Conservation (phyloP, 495 filamentous ascomycete genomes). For the Aspergillus conjunctus region DNA sequence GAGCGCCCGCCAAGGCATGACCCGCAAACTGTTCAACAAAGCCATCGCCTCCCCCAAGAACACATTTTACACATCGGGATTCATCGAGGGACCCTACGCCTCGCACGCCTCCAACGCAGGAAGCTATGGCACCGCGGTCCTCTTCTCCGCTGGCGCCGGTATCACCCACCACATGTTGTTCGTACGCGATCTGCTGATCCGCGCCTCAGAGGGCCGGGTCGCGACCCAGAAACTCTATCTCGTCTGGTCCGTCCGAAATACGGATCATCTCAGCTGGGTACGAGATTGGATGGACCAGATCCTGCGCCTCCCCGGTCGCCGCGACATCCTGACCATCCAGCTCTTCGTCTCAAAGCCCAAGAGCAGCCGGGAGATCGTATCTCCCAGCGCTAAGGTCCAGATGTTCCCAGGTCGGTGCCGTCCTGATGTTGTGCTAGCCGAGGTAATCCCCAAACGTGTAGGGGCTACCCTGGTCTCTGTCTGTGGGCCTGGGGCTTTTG, state of each 20-base stretch:
- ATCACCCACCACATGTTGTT: conserved; percentile 86
- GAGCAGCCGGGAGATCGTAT: conserved; percentile 77
- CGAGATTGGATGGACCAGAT: conserved; percentile 95
- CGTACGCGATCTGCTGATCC: conserved; percentile 71
- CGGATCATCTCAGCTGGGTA: conserved; percentile 91
- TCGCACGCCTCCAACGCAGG: conserved; percentile 62
- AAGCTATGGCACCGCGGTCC: conserved; percentile 82
- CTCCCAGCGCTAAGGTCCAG: conserved; percentile 78
- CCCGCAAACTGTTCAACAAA: conserved; percentile 69
- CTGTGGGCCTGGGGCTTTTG: conserved; percentile 87
- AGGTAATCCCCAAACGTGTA: conserved; percentile 73
- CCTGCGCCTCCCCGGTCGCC: conserved; percentile 75
- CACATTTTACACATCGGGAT: conserved; percentile 60
- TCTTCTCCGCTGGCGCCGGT: conserved; percentile 85
- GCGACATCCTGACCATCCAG: conserved; percentile 80
- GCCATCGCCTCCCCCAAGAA: conserved; percentile 62
- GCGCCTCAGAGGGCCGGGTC: conserved; percentile 66
- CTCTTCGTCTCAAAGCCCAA: conserved; percentile 88
- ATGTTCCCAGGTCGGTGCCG: conserved; percentile 79
- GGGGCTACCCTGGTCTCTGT: conserved; percentile 85
- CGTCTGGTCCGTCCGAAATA: conserved; percentile 87
- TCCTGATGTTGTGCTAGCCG: conserved; percentile 64
- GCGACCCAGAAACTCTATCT: conserved; percentile 80
- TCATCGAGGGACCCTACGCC: conserved; percentile 84
- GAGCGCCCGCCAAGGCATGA: conserved; percentile 79